A percentile compares a stretch with the other conserved stretches of the same genome.
These are phyloP conservation scores for Raffaelea ambrosiae DNA, from an alignment of 2,329 filamentous ascomycete genomes.

Conservation along the genomic window DNA sequence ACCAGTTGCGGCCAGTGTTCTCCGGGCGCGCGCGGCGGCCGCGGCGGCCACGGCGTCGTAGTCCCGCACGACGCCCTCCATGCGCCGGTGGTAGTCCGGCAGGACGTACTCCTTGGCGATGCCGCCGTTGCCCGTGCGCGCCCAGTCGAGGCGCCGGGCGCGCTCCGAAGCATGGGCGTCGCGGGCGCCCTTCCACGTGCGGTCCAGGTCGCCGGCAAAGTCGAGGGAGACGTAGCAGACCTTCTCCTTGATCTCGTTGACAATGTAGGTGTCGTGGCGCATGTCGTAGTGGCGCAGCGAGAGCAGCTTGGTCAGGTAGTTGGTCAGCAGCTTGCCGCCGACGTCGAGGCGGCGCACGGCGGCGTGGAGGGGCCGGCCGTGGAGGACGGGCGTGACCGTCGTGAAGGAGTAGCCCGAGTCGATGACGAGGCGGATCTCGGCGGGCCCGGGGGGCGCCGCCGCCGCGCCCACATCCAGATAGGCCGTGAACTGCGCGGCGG, in stretches of 20 bases:
- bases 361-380: conserved; percentile 69
- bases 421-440: conserved; percentile 78
- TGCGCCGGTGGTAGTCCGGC: conserved; percentile 61
- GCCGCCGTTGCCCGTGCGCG: conserved; percentile 37
- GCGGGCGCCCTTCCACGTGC: conserved; percentile 73
- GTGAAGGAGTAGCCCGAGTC: conserved; percentile 93
- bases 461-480: conserved; percentile 53
- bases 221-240: conserved; percentile 75
- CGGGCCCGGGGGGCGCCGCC: conserved; percentile 20
- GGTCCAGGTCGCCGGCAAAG: conserved; percentile 71
- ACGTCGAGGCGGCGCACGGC: conserved; percentile 80
- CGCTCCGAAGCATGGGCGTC: too few species aligned
- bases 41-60: conserved; percentile 63
- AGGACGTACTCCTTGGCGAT: conserved; percentile 88
- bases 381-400: conserved; percentile 77
- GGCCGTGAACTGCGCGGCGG: conserved; percentile 71
- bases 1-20: too few species aligned
- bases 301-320: conserved; percentile 81
- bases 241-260: conserved; percentile 92
- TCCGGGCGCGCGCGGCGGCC: background rate
- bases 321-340: conserved; percentile 88
- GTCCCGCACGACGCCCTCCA: conserved; percentile 62
- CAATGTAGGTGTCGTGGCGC: conserved; percentile 85
- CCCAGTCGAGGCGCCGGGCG: conserved; percentile 45
- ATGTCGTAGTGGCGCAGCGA: conserved; percentile 92